phyloP scores from a whole-genome alignment of 2,329 filamentous ascomycete species.

The Venturia oleaginea region DNA sequence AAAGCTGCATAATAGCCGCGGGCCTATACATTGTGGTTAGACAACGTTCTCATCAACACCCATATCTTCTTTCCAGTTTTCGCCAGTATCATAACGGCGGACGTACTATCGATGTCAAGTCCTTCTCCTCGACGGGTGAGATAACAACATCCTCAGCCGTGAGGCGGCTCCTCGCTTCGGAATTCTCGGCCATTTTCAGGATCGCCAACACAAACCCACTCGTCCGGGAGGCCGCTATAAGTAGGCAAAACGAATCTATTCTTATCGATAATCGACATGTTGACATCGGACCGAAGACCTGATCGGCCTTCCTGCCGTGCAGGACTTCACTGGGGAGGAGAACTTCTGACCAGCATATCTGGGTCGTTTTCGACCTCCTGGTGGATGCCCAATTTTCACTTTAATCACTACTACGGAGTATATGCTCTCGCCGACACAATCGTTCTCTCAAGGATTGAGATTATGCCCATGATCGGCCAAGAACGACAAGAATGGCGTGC shows the following conservation, averaged over 20 bases:
- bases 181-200: background rate
- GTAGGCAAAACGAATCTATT: background rate
- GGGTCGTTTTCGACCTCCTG: background rate
- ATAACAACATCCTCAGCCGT: constrained; percentile 4
- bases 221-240: background rate
- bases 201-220: background rate
- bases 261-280: background rate
- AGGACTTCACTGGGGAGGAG: background rate
- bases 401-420: too few relatives aligned
- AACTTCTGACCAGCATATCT: background rate
- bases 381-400: too few relatives aligned
- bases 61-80: background rate
- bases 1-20: background rate
- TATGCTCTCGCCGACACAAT: too few relatives aligned
- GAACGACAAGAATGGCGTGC: too few relatives aligned
- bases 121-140: constrained; percentile 1
- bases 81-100: background rate
- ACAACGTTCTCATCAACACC: too few relatives aligned
- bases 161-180: background rate
- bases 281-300: background rate
- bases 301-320: background rate
- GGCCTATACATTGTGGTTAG: background rate
- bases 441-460: too few relatives aligned
- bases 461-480: too few relatives aligned
- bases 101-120: background rate